Base-by-base conservation (phyloP, 805 yeast genomes). In the Candida vartiovaarae region DNA sequence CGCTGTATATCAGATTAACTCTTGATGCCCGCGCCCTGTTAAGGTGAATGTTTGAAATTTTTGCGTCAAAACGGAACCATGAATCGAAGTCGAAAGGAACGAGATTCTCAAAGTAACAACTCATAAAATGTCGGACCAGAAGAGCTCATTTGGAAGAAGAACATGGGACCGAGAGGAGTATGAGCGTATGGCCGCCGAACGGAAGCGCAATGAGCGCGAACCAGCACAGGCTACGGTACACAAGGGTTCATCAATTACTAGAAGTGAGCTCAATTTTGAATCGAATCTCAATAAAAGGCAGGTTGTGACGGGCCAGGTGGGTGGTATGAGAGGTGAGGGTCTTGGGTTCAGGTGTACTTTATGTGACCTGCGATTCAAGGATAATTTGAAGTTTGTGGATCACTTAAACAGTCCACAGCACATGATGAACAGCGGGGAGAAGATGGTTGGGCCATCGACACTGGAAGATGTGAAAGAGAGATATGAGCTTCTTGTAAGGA, bases 321-420 rank as follows among this genome's bases (percentile, higher is more conserved):
- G 59, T 0, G 61, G 54, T 20, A 70, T 68, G 34, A 59, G 58
- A 48, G 78, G 88, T 42, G 72, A 72, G 43, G 77, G 84, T 26
- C 85, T 86, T 47, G 96, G 97, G 24, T 91, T 91, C 63, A 75
- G 75, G 53, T 93, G 99, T 63, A 84, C 82, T 8, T 61, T 76
- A 2, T 93, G 99, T 62, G 77, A 82, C 49, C 61, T 86, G 45
- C 82, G 91, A 2, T 91, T 78, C 64, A 80, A 88, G 56, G 97
- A 93, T 59, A 83, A 84, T 44, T 65, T 88, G 52, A 84, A 88
- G 48, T 79, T 80, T 59, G 71, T 87, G 4, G 95, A 90, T 57
- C 98, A 93, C 65, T 67, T 87, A 56, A 88, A 86, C 56, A 78
- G 88, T 32, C 80, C 79, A 32, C 81, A 74, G 47, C 98, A 84